Conservation (phyloP, 768 basidiomycete species). For the Rhizopogon roseolus region DNA sequence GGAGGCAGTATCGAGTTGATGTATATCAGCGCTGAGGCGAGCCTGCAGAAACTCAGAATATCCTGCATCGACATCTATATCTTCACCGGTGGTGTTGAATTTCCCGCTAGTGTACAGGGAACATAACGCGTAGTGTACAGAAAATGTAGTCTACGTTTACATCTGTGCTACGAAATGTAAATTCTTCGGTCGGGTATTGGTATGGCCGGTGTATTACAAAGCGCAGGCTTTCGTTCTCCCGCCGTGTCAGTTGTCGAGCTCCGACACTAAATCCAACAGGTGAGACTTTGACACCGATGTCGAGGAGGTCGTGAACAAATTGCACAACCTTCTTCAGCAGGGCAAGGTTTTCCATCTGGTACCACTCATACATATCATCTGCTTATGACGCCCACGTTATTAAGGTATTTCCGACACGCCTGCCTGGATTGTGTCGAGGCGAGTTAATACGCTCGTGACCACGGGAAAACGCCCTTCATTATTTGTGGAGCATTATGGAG, state of each 20-base stretch:
- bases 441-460: constrained; percentile 37
- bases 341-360: constrained; percentile 36
- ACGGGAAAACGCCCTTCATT: constrained; percentile 40
- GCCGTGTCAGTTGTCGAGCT: too few relatives aligned
- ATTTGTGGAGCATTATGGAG: constrained; percentile 31
- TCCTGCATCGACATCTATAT: constrained; percentile 19
- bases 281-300: constrained; percentile 34
- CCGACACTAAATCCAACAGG: too few relatives aligned
- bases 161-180: too few relatives aligned
- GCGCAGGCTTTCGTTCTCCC: too few relatives aligned
- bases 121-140: too few relatives aligned
- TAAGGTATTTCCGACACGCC: constrained; percentile 29
- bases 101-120: too few relatives aligned
- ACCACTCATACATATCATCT: constrained; percentile 1
- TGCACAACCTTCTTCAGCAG: constrained; percentile 31
- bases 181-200: too few relatives aligned
- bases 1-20: constrained; percentile 48
- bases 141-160: too few relatives aligned
- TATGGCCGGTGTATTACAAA: too few relatives aligned
- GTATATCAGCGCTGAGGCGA: constrained; percentile 31
- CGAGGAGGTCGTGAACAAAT: constrained; percentile 34
- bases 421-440: constrained; percentile 36
- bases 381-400: not conserved
- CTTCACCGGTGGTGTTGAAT: too few relatives aligned
- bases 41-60: constrained; percentile 17